A percentile compares a stretch with the other conserved stretches of the same genome.
These are phyloP conservation scores for Alternaria solani DNA, from an alignment of 2,329 filamentous ascomycete genomes.

Conservation along the genomic window DNA sequence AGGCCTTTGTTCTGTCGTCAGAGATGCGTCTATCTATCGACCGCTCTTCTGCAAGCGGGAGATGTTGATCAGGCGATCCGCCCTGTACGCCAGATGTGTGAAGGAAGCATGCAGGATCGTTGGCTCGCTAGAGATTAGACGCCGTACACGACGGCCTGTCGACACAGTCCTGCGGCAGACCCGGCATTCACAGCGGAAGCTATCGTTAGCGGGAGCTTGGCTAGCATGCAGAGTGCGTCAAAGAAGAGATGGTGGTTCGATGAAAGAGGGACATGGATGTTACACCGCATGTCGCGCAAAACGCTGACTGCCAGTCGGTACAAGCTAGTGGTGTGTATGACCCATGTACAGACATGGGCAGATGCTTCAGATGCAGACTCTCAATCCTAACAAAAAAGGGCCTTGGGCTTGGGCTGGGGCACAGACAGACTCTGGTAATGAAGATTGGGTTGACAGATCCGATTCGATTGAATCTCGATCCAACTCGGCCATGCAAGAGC, in stretches of 20 bases:
- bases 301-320: not conserved
- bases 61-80: not conserved
- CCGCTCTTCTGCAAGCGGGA: constrained; percentile 4
- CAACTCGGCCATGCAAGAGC: not conserved
- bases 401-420: not conserved
- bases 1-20: constrained; percentile 5
- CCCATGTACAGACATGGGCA: constrained; percentile 1
- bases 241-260: not conserved
- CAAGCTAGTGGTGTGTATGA: not conserved
- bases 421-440: not conserved
- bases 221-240: not conserved
- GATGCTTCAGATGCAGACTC: not conserved
- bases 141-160: not conserved
- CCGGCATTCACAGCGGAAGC: constrained; percentile 4
- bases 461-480: constrained; percentile 3
- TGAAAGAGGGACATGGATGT: not conserved
- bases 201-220: not conserved
- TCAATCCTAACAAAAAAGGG: not conserved
- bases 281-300: constrained; percentile 1
- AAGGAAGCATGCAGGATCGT: not conserved
- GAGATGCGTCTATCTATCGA: constrained; percentile 6
- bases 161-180: not conserved
- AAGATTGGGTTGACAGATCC: not conserved
- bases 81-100: not conserved
- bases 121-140: not conserved